A percentile compares a stretch with the other conserved stretches of the same genome.
These are phyloP conservation scores for Macrophomina pseudophaseolina DNA, from an alignment of 2,329 filamentous ascomycete species.

Conservation along the genomic window DNA sequence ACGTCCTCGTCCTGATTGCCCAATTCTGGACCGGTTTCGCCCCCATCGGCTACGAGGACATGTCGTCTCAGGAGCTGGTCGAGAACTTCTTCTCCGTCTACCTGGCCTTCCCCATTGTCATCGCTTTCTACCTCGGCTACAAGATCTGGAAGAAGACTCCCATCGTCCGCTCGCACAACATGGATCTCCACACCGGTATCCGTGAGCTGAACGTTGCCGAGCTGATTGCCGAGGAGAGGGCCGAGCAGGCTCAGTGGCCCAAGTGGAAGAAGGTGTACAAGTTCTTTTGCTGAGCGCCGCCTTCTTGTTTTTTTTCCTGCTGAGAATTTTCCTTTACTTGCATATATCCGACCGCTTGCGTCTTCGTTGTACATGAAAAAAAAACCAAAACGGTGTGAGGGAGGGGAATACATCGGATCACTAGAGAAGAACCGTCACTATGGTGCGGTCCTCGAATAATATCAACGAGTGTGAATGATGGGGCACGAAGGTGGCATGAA, in stretches of 20 bases:
- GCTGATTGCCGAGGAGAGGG: slow-evolving; percentile 77
- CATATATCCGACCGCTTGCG: slow-evolving; percentile 4
- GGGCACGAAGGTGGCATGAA: neutral
- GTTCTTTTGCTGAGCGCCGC: slow-evolving; percentile 47
- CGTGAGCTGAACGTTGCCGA: slow-evolving; percentile 82
- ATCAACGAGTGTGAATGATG: neutral
- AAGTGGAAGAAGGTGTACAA: slow-evolving; percentile 57
- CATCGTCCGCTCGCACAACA: slow-evolving; percentile 70
- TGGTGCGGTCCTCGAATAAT: neutral
- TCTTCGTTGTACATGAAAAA: slow-evolving; percentile 8
- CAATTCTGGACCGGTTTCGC: slow-evolving; percentile 36
- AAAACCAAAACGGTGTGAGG: neutral
- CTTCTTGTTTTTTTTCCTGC: neutral
- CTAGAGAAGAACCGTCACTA: neutral
- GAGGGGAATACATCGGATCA: too few relatives aligned
- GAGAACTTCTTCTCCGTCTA: slow-evolving; percentile 77
- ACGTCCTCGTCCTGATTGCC: slow-evolving; percentile 45
- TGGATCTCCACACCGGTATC: slow-evolving; percentile 86
- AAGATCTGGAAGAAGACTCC: slow-evolving; percentile 73
- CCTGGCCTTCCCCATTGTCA: slow-evolving; percentile 75
- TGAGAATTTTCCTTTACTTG: neutral
- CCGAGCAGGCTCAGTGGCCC: slow-evolving; percentile 66
- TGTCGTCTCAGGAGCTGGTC: slow-evolving; percentile 46
- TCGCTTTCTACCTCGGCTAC: slow-evolving; percentile 71
- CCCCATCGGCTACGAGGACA: slow-evolving; percentile 39